A percentile compares a stretch with the other conserved stretches of the same genome.
These are phyloP conservation scores for Pestalotiopsis sp. DNA, from an alignment of 2,329 filamentous ascomycete genomes.

Conservation along the genomic window DNA sequence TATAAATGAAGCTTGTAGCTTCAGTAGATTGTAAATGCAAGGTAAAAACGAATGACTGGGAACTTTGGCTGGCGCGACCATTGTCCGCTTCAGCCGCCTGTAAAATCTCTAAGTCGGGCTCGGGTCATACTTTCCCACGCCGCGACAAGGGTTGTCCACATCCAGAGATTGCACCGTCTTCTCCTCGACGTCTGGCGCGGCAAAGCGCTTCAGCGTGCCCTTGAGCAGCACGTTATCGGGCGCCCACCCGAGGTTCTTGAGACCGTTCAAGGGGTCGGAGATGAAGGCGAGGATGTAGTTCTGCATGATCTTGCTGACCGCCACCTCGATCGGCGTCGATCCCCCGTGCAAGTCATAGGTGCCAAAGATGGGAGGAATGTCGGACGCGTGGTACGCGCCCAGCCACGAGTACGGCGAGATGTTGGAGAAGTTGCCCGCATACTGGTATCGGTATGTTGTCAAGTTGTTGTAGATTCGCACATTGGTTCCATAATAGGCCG, in stretches of 20 bases:
- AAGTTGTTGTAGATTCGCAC: slow-evolving; percentile 21
- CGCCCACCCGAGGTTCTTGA: not conserved
- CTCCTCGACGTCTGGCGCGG: not conserved
- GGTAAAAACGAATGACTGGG: not conserved
- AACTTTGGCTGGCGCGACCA: not conserved
- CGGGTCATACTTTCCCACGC: not conserved
- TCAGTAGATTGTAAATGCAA: not conserved
- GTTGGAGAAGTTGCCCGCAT: slow-evolving; percentile 39
- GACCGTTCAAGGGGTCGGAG: slow-evolving; percentile 3
- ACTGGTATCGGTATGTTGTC: slow-evolving; percentile 41
- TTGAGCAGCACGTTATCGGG: not conserved
- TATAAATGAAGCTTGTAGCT: not conserved
- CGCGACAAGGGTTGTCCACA: slow-evolving; percentile 2
- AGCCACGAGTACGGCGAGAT: slow-evolving; percentile 38
- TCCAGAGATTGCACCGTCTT: not conserved
- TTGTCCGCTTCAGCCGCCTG: not conserved
- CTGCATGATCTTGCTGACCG: slow-evolving; percentile 9
- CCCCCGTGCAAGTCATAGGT: slow-evolving; percentile 24
- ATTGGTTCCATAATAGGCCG: slow-evolving; percentile 19
- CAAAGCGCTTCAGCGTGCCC: slow-evolving; percentile 8
- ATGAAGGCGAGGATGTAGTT: slow-evolving; percentile 1
- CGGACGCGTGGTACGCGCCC: slow-evolving; percentile 31
- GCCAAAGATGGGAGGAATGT: slow-evolving; percentile 27
- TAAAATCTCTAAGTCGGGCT: not conserved
- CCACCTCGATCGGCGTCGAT: slow-evolving; percentile 22